Base-by-base conservation (phyloP, 2,329 filamentous ascomycete species). In the Karstenula rhodostoma region DNA sequence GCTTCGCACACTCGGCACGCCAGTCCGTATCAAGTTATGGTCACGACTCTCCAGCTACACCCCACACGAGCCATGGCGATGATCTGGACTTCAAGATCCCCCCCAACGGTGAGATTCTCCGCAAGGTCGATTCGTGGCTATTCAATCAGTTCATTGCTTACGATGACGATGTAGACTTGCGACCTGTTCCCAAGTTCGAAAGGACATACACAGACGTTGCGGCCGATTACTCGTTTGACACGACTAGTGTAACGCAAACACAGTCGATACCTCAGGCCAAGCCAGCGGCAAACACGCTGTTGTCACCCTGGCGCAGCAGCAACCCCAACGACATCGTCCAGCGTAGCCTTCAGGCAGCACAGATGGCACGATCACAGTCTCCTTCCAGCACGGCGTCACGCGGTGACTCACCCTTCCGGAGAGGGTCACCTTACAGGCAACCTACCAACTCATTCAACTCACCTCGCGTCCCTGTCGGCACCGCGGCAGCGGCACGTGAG, bases 161-260 rank as follows among this genome's bases (percentile, higher is more conserved):
- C 76, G 79, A 83, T 79, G 78, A 81, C 73, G 77, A 81, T 78
- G 70, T 83, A 88, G 85, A 87, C 79, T 84, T 75, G 59, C 67
- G 74, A 63, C 77, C 71, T 17, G 76, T 87, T 66, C 90, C 93
- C 27, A 95, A 94, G 78, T 86, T 96, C 65, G 90, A 93, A 67
- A 86, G 93, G 58, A 95, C 93, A 0, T 92, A 95, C 80, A 94
- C 93, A 19, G 93, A 96, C 72, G 86, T 92, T 52, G 94, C 91
- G 72, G 86, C 88, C 70, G 94, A 97, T 75, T 92, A 95, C 76
- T 85, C 96, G 0, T 96, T 92, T 82, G 93, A 90, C 68, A 89
- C 90, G 68, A 88, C 89, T 61, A 83, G 89, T 70, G 80, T 87
- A 4, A 80, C 87, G 3, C 83, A 69, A 29, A 60, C 74, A 59